A percentile compares a stretch with the other conserved stretches of the same genome.
Conservation (phyloP, 495 filamentous ascomycete genomes). For the Tuber borchii region DNA sequence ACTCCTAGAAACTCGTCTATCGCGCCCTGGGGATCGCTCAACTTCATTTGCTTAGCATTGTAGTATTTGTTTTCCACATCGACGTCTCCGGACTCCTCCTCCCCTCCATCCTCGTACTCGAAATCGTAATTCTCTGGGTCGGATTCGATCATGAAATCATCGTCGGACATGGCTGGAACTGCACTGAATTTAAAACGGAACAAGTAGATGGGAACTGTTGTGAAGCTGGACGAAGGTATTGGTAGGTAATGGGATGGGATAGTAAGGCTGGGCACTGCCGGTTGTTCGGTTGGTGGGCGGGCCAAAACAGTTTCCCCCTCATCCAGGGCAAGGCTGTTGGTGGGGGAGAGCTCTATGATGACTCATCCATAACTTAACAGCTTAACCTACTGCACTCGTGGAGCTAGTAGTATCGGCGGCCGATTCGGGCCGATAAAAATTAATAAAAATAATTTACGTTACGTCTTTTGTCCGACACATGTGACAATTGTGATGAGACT, state of each 20-base stretch:
- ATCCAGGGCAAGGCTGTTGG: background rate
- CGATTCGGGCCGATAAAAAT: too few species aligned
- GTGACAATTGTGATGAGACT: too few species aligned
- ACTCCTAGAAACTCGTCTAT: conserved; percentile 86
- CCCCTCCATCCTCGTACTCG: conserved; percentile 88
- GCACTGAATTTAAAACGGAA: background rate
- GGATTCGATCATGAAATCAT: conserved; percentile 99
- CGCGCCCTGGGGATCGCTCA: conserved; percentile 74
- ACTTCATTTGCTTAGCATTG: conserved; percentile 96
- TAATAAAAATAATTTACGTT: too few species aligned
- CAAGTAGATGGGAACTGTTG: background rate
- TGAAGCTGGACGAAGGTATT: background rate
- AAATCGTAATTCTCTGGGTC: conserved; percentile 96
- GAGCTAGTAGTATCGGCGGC: too few species aligned
- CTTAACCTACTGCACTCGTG: too few species aligned
- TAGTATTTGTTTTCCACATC: conserved; percentile 99
- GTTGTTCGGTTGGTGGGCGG: background rate
- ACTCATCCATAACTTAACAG: too few species aligned
- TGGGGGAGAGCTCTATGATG: too few species aligned
- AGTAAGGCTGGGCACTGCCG: background rate
- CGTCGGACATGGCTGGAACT: conserved; percentile 72
- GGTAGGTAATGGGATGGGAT: background rate
- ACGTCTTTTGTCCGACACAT: too few species aligned
- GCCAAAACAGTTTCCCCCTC: background rate
- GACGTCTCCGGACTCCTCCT: conserved; percentile 78